phyloP scores from a whole-genome alignment of 176 grass and related monocot genomes.

The Oryza punctata region DNA sequence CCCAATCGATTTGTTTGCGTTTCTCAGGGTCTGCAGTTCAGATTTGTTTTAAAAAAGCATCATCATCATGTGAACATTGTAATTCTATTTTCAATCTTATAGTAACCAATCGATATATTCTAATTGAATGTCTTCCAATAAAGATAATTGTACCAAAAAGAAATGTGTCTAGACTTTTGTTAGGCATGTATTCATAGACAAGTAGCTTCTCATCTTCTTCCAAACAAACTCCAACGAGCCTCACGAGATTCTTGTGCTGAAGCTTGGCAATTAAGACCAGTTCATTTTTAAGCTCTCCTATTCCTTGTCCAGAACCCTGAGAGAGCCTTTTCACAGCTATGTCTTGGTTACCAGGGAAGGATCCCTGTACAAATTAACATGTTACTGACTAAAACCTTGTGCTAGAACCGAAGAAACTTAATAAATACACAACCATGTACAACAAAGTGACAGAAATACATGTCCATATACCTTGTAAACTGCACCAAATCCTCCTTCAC shows the following conservation, averaged over 20 bases:
- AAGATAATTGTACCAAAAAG: conserved; percentile 26
- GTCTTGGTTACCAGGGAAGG: conserved; percentile 19
- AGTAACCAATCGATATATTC: background rate
- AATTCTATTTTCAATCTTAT: background rate
- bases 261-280: conserved; percentile 38
- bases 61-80: background rate
- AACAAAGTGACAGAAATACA: background rate
- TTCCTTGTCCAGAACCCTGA: conserved; percentile 22
- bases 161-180: conserved; percentile 38
- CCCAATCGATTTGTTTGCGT: conserved; percentile 28
- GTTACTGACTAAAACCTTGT: background rate
- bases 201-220: conserved; percentile 36
- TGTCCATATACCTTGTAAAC: conserved; percentile 54
- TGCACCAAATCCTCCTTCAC: conserved; percentile 50
- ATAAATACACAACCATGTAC: background rate
- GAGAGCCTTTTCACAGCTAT: conserved; percentile 48
- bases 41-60: background rate
- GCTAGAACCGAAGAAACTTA: background rate
- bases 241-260: conserved; percentile 45
- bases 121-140: background rate
- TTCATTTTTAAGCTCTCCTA: conserved; percentile 43
- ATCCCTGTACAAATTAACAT: conserved; percentile 14
- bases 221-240: conserved; percentile 44
- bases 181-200: conserved; percentile 26
- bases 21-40: conserved; percentile 29